Conservation (phyloP, 768 basidiomycete genomes). For the Macrolepiota fuliginosa region DNA sequence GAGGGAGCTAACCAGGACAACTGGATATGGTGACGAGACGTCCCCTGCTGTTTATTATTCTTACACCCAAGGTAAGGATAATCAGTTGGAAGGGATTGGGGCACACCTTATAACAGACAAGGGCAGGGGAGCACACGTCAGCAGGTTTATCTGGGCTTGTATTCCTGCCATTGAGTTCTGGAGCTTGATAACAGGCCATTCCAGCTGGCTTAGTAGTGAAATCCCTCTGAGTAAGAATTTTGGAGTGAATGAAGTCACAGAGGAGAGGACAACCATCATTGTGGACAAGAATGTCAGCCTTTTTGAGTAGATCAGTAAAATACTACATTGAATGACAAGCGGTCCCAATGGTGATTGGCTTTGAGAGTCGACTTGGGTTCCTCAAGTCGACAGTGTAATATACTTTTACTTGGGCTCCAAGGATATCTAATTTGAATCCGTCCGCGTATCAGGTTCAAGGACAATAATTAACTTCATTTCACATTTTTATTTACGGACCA, state of each 20-base stretch:
- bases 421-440: too few species aligned
- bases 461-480: too few species aligned
- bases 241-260: conserved; percentile 1
- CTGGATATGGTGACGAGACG: too few species aligned
- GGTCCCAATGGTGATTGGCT: too few species aligned
- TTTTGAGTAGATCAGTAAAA: background rate
- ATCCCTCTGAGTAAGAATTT: background rate
- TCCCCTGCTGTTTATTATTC: too few species aligned
- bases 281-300: conserved; percentile 1
- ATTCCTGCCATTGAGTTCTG: background rate
- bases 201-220: conserved; percentile 4
- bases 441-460: too few species aligned
- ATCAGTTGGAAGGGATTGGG: background rate
- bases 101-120: conserved; percentile 18
- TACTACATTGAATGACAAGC: background rate
- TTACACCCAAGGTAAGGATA: too few species aligned
- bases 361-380: too few species aligned
- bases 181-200: conserved; percentile 1
- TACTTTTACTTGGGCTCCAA: too few species aligned
- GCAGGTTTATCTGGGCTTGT: conserved; percentile 13
- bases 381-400: too few species aligned
- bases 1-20: too few species aligned
- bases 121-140: conserved; percentile 18
- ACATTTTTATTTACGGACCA: too few species aligned
- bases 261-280: background rate